These are phyloP conservation scores for Chaetomiaceae sp. DNA, from an alignment of 2,329 filamentous ascomycete species.

Conservation along the genomic window DNA sequence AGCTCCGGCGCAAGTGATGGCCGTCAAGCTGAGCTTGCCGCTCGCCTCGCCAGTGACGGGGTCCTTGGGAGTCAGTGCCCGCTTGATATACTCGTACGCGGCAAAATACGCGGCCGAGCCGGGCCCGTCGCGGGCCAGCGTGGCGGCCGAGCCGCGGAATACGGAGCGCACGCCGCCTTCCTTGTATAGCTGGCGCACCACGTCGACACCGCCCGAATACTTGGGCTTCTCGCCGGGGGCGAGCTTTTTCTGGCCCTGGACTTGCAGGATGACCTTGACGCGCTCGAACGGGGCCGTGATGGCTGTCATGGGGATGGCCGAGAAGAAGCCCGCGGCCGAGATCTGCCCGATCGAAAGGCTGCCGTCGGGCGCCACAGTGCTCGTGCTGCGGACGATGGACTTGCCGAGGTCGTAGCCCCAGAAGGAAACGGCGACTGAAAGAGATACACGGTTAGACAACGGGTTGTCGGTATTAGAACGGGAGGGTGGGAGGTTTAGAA, in stretches of 20 bases:
- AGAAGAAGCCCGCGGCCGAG: conserved; percentile 93
- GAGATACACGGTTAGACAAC: not conserved
- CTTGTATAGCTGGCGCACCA: conserved; percentile 87
- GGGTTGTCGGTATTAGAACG: no score
- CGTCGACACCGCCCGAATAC: conserved; percentile 82
- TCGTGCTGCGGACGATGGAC: conserved; percentile 68
- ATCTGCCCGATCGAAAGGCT: conserved; percentile 79
- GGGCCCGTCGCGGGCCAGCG: conserved; percentile 87
- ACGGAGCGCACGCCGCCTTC: conserved; percentile 88
- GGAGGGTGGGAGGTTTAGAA: not conserved
- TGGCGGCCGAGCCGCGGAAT: conserved; percentile 87
- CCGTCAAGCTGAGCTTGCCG: conserved; percentile 74
- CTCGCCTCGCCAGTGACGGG: conserved; percentile 64
- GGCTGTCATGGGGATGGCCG: conserved; percentile 91
- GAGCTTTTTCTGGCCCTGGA: conserved; percentile 85
- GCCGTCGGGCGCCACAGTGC: conserved; percentile 61
- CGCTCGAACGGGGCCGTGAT: conserved; percentile 99
- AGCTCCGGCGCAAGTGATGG: conserved; percentile 81
- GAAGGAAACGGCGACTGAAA: conserved; percentile 62
- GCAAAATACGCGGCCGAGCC: conserved; percentile 95
- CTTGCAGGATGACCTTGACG: conserved; percentile 96
- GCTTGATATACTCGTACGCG: conserved; percentile 94
- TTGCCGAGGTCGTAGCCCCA: conserved; percentile 97
- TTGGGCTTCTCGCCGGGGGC: conserved; percentile 87
- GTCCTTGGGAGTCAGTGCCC: conserved; percentile 77